Evolutionary conservation across 208 protist genomes (phyloP), one percentile per base, ranked within the genome.

Genomic region (Porcisia deanei): DNA sequence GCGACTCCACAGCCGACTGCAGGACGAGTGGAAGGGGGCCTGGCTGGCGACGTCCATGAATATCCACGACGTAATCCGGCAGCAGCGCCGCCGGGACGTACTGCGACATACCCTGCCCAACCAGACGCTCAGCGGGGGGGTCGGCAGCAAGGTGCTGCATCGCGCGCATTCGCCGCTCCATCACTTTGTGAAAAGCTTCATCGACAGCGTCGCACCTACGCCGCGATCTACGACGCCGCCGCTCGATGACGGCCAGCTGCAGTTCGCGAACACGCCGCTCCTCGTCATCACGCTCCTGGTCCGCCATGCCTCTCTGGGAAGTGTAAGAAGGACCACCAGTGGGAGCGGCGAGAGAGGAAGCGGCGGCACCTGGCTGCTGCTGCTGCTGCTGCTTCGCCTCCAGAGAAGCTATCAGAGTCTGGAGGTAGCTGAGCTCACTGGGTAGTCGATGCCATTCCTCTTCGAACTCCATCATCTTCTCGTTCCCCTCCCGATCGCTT

Each of bases 41-140:
- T 14, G 73, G 52, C 5, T 65, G 72, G 3, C 37, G 73, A 25
- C 41, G 58, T 4, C 67, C 73, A 20, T 73, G 45, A 14, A 37
- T 69, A 53, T 78, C 69, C 43, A 82, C 18, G 4, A 78, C 37
- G 37, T 90, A 63, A n/a, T 76, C 77, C 1, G 84, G 85, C 25
- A 94, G 75, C 34, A 91, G 53, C 5, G 82, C 77, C 0, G 89
- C 84, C 0, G 94, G 94, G 37, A 98, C 81, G 85, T 98, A 94
- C 83, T 94, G 90, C 64, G 85, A 57, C 73, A 91, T 92, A 66
- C 82, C 75, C 22, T 87, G 76, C 25, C 90, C 91, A 58, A 98
- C 85, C 14, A 98, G 76, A 4, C 92, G 90, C 75, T 98, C 93
- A 9, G 94, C 94, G 0, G 94, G 94, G 8, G 94, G 94, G 78